Conservation (phyloP, 345 rosid genomes). For the Passiflora organensis region DNA sequence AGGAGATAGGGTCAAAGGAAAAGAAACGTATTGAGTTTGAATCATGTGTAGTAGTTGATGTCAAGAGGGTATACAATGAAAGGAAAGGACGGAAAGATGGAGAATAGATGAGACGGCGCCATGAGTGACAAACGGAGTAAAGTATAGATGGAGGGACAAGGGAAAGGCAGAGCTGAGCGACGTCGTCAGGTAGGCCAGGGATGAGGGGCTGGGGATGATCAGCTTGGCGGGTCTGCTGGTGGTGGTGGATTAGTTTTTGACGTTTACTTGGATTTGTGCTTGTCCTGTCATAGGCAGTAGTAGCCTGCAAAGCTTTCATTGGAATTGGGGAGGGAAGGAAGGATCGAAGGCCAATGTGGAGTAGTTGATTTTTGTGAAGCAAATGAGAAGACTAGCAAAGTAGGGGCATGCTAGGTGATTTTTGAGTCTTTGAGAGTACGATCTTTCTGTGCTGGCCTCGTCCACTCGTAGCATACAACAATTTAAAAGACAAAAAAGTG, state of each 20-base stretch:
- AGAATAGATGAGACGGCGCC: slow-evolving; percentile 49
- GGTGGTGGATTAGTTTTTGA: slow-evolving; percentile 13
- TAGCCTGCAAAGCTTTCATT: no score
- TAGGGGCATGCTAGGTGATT: no score
- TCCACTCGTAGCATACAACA: no score
- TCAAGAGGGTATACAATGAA: slow-evolving; percentile 38
- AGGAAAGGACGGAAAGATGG: slow-evolving; percentile 45
- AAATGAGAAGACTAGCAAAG: no score
- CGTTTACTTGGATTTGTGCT: slow-evolving; percentile 19
- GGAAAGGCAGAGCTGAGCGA: slow-evolving; percentile 42
- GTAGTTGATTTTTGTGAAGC: no score
- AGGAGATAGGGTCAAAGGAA: slow-evolving; percentile 39
- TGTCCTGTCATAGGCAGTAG: background rate
- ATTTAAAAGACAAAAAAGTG: no score
- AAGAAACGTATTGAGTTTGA: slow-evolving; percentile 18
- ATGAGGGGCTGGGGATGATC: slow-evolving; percentile 33
- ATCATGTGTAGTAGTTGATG: slow-evolving; percentile 14
- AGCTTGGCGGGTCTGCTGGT: slow-evolving; percentile 4
- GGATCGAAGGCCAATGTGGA: no score
- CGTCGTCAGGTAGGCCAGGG: slow-evolving; percentile 46
- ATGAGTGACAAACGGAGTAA: slow-evolving; percentile 44
- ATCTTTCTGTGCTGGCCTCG: no score
- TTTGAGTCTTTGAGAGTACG: no score
- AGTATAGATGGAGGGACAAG: slow-evolving; percentile 33
- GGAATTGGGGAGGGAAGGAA: no score